Conservation (phyloP, 352 stramenopile species). For the Phytophthora ohioensis region DNA sequence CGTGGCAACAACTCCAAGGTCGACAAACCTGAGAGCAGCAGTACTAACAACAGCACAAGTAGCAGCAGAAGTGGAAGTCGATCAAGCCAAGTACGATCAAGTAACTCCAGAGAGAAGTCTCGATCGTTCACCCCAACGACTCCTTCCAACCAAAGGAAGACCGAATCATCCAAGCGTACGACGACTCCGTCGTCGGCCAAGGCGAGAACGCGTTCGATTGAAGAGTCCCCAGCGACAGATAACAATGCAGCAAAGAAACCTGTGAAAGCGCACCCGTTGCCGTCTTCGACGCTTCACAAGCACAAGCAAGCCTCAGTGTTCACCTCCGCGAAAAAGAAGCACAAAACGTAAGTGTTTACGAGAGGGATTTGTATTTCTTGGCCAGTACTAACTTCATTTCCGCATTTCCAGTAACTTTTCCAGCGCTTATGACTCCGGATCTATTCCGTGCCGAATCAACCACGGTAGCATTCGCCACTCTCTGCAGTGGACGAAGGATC, state of each 20-base stretch:
- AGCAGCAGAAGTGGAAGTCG: constrained; percentile 25
- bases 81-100: constrained; percentile 21
- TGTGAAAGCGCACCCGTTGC: constrained; percentile 43
- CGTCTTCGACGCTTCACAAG: constrained; percentile 66
- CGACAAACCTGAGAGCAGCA: constrained; percentile 9
- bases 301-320: constrained; percentile 84
- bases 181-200: constrained; percentile 20
- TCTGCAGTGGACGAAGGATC: constrained; percentile 76
- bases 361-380: background rate
- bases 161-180: constrained; percentile 20
- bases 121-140: constrained; percentile 13
- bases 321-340: constrained; percentile 71
- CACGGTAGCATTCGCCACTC: constrained; percentile 79
- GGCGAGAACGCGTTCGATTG: constrained; percentile 4
- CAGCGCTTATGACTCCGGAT: constrained; percentile 68
- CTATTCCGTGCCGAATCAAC: constrained; percentile 83
- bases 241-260: constrained; percentile 27
- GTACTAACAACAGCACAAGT: constrained; percentile 21
- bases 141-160: constrained; percentile 25
- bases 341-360: constrained; percentile 67
- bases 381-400: constrained; percentile 11
- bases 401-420: constrained; percentile 65
- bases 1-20: constrained; percentile 32
- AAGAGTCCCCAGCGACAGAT: constrained; percentile 4
- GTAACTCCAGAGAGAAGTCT: constrained; percentile 24